Evolutionary conservation across 371 early-diverging fungal genomes (phyloP).

Genomic region (Rhizomucor miehei): DNA sequence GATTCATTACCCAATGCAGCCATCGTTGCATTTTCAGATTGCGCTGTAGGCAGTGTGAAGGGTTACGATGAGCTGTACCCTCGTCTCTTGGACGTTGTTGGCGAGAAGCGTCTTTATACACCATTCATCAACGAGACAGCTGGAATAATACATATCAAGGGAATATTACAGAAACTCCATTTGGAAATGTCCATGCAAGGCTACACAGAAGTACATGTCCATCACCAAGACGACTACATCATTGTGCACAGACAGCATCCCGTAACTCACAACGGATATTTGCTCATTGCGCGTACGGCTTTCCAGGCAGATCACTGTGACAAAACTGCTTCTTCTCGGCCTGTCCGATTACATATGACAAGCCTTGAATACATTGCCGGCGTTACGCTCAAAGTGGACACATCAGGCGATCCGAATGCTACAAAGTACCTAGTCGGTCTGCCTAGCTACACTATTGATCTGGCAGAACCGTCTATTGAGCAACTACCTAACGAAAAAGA

Average conservation of each 20-base stretch:
- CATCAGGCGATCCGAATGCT: conserved; percentile 12
- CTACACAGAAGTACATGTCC: conserved; percentile 89
- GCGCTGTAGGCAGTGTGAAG: conserved; percentile 92
- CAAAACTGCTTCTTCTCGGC: conserved; percentile 55
- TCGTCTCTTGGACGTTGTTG: conserved; percentile 79
- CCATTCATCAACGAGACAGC: conserved; percentile 45
- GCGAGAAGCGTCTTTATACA: conserved; percentile 78
- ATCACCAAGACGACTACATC: conserved; percentile 90
- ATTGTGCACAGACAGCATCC: conserved; percentile 93
- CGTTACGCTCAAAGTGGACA: conserved; percentile 47
- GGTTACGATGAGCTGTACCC: conserved; percentile 96
- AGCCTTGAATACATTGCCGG: conserved; percentile 48
- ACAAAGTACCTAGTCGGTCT: conserved; percentile 53
- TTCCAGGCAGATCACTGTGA: conserved; percentile 54
- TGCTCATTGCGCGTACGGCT: conserved; percentile 86
- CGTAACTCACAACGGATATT: conserved; percentile 83
- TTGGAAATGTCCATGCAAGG: conserved; percentile 77
- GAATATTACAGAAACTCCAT: conserved; percentile 73
- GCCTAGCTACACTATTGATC: conserved; percentile 40
- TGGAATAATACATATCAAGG: conserved; percentile 74
- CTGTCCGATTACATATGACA: conserved; percentile 65
- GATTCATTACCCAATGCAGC: conserved; percentile 93
- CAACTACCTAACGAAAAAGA: too few relatives aligned
- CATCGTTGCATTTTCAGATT: conserved; percentile 84
- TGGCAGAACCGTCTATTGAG: conserved; percentile 39